Conservation (phyloP, 2,329 filamentous ascomycete genomes). For the Penicillium fuscoglaucum region DNA sequence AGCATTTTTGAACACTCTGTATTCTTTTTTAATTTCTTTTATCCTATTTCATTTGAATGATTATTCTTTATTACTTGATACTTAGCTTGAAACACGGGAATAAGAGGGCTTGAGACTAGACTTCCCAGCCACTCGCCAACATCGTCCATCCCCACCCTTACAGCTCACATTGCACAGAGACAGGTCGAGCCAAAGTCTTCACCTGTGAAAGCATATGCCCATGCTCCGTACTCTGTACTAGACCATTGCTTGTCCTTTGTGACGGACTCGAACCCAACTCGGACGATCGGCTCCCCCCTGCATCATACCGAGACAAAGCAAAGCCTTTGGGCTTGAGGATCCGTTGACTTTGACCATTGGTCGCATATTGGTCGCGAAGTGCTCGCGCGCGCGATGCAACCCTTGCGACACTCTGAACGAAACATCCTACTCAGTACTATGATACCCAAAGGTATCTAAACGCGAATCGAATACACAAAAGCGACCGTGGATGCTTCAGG, state of each 20-base stretch:
- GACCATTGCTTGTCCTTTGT: neutral
- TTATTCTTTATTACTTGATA: neutral
- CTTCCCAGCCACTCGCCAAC: slow-evolving; percentile 8
- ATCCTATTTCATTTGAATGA: neutral
- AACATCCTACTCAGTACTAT: slow-evolving; percentile 7
- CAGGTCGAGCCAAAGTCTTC: neutral
- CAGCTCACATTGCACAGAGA: slow-evolving; percentile 8
- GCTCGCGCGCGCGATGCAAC: slow-evolving; percentile 17
- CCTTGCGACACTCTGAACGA: slow-evolving; percentile 8
- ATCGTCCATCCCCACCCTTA: slow-evolving; percentile 7
- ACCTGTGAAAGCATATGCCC: neutral
- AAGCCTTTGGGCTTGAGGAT: slow-evolving; percentile 2
- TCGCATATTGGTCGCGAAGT: slow-evolving; percentile 9
- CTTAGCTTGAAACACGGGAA: neutral
- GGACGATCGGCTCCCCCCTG: slow-evolving; percentile 15
- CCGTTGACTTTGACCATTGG: slow-evolving; percentile 11
- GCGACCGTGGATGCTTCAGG: slow-evolving; percentile 8
- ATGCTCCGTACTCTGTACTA: neutral
- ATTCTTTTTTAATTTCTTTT: neutral
- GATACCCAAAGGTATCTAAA: neutral
- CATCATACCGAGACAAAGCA: slow-evolving; percentile 16
- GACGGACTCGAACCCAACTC: slow-evolving; percentile 3
- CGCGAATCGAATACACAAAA: neutral
- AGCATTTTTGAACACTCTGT: neutral
- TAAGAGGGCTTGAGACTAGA: neutral